These are phyloP conservation scores for Pleurotus tuoliensis DNA, from an alignment of 768 basidiomycete genomes.

Conservation along the genomic window DNA sequence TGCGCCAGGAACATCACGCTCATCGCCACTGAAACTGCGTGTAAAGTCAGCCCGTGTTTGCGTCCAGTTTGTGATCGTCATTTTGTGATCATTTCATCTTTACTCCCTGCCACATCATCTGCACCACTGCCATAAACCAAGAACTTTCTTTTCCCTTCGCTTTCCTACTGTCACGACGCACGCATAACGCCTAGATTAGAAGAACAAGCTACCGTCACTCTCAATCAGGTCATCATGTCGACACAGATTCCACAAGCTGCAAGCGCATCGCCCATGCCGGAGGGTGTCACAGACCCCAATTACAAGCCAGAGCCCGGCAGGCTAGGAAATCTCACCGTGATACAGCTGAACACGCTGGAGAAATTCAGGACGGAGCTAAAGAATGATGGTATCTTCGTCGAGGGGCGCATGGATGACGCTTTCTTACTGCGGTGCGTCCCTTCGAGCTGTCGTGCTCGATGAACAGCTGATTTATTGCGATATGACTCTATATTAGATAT, in stretches of 20 bases:
- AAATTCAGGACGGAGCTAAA: constrained; percentile 63
- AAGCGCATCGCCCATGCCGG: constrained; percentile 52
- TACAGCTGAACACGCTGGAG: constrained; percentile 63
- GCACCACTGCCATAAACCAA: not conserved
- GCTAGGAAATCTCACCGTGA: constrained; percentile 69
- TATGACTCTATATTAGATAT: constrained; percentile 49
- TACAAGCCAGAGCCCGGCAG: constrained; percentile 69
- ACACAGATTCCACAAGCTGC: constrained; percentile 27
- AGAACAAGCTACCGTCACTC: not conserved
- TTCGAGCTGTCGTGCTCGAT: not conserved
- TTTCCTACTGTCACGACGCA: not conserved
- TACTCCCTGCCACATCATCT: constrained; percentile 1
- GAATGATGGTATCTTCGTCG: constrained; percentile 56
- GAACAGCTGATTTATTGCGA: not conserved
- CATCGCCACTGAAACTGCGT: too few relatives aligned
- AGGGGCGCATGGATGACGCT: constrained; percentile 68
- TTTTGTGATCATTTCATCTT: not conserved
- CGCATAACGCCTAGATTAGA: constrained; percentile 1
- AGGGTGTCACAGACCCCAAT: constrained; percentile 58
- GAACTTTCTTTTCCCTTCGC: not conserved
- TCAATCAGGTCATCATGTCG: constrained; percentile 1
- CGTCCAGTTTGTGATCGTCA: too few relatives aligned
- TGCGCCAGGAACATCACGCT: too few relatives aligned
- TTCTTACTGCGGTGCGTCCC: constrained; percentile 55
- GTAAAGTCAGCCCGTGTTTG: too few relatives aligned